Evolutionary conservation across 495 filamentous ascomycete genomes (phyloP).

Genomic region (Daldinia concentrica): DNA sequence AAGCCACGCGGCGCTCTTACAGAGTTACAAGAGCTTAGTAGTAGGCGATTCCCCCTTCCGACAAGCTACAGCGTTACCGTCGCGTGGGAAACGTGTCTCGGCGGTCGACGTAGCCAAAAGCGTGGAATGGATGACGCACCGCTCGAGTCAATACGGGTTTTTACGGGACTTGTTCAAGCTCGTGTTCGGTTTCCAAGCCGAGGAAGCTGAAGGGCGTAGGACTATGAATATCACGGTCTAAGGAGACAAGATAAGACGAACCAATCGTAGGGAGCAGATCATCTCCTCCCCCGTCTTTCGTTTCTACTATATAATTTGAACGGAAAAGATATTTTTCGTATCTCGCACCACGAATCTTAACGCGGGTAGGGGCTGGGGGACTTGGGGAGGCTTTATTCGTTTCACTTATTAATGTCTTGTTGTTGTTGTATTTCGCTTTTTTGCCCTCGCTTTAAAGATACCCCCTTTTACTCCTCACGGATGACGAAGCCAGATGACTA

Average conservation of each 20-base stretch:
- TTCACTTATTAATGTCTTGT: conserved; percentile 16
- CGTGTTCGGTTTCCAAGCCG: conserved; percentile 84
- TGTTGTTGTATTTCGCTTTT: conserved; percentile 8
- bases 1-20: conserved; percentile 74
- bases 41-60: conserved; percentile 72
- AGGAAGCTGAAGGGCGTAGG: conserved; percentile 71
- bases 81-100: conserved; percentile 65
- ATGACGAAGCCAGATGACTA: conserved; percentile 5
- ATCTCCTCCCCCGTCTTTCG: conserved; percentile 2
- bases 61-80: conserved; percentile 60
- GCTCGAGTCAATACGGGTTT: conserved; percentile 69
- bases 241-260: not conserved
- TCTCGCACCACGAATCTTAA: not conserved
- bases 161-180: conserved; percentile 80
- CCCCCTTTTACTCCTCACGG: conserved; percentile 17
- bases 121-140: conserved; percentile 72
- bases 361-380: not conserved
- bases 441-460: conserved; percentile 22
- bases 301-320: conserved; percentile 2
- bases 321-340: not conserved
- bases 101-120: conserved; percentile 79
- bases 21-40: conserved; percentile 80
- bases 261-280: not conserved
- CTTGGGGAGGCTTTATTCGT: not conserved
- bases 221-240: conserved; percentile 59